Evolutionary conservation across 768 basidiomycete species (phyloP).

Genomic region (Tricholomella constricta): DNA sequence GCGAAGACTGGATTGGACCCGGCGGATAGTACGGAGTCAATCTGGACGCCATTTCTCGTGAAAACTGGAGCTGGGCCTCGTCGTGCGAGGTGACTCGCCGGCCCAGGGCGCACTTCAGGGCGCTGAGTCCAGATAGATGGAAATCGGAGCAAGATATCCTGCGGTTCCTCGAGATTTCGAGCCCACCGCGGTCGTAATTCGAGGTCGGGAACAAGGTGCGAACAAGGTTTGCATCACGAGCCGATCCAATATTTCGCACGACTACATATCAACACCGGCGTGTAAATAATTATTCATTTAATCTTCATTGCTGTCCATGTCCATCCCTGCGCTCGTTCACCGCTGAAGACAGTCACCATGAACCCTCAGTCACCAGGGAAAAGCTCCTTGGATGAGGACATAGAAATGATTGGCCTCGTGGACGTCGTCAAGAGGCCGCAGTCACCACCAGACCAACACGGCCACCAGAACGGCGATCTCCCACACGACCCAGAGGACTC

Average conservation of each 20-base stretch:
- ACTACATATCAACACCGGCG: conserved; percentile 11
- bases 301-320: background rate
- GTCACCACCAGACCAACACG: background rate
- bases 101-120: conserved; percentile 10
- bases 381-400: conserved; percentile 30
- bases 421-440: conserved; percentile 18
- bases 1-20: conserved; percentile 53
- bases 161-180: conserved; percentile 18
- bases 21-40: conserved; percentile 52
- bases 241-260: conserved; percentile 17
- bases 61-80: conserved; percentile 14
- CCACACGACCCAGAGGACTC: conserved; percentile 34
- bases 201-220: conserved; percentile 41
- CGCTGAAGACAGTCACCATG: conserved; percentile 11
- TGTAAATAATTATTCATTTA: conserved; percentile 10
- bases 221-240: conserved; percentile 32
- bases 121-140: conserved; percentile 16
- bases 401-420: conserved; percentile 37
- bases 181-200: conserved; percentile 28
- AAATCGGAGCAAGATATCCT: conserved; percentile 9
- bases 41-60: conserved; percentile 59
- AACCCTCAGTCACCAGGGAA: conserved; percentile 33
- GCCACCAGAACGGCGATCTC: conserved; percentile 6
- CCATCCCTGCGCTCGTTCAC: background rate
- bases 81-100: conserved; percentile 1